phyloP scores from a whole-genome alignment of 495 filamentous ascomycete genomes.

The Aspergillus sparsus region DNA sequence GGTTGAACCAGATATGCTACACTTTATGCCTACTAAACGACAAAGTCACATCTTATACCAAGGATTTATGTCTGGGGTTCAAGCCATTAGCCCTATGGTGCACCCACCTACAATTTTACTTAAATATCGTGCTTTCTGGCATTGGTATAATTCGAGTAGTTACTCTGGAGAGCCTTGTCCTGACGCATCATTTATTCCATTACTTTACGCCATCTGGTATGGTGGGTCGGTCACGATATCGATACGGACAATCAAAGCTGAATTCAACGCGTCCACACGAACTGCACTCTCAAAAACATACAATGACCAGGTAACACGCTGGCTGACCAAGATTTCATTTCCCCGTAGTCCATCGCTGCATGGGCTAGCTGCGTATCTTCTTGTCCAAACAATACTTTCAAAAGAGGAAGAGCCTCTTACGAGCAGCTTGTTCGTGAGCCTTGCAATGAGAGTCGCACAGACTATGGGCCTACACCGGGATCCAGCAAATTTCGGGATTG shows the following conservation, averaged over 20 bases:
- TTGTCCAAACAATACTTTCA: conserved; percentile 49
- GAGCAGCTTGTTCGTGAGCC: conserved; percentile 53
- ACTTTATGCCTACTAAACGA: conserved; percentile 45
- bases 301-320: conserved; percentile 44
- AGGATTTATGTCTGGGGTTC: conserved; percentile 51
- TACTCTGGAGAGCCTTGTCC: conserved; percentile 47
- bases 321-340: conserved; percentile 48
- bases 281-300: conserved; percentile 40
- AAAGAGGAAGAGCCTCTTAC: conserved; percentile 52
- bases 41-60: conserved; percentile 51
- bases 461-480: conserved; percentile 74
- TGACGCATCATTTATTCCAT: conserved; percentile 46
- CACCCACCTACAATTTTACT: conserved; percentile 48
- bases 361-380: conserved; percentile 46
- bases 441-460: conserved; percentile 66
- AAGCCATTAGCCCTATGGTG: conserved; percentile 48
- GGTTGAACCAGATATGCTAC: conserved; percentile 49
- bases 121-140: conserved; percentile 48
- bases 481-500: conserved; percentile 64
- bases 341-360: conserved; percentile 49
- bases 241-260: conserved; percentile 44
- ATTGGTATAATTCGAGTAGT: conserved; percentile 50
- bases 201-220: conserved; percentile 53
- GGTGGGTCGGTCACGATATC: conserved; percentile 50
- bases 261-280: conserved; percentile 42